Percentiles rank a stretch among this genome's conserved stretches.
Evolutionary conservation across 768 basidiomycete genomes (phyloP).

Genomic region (Mycena haematopus): DNA sequence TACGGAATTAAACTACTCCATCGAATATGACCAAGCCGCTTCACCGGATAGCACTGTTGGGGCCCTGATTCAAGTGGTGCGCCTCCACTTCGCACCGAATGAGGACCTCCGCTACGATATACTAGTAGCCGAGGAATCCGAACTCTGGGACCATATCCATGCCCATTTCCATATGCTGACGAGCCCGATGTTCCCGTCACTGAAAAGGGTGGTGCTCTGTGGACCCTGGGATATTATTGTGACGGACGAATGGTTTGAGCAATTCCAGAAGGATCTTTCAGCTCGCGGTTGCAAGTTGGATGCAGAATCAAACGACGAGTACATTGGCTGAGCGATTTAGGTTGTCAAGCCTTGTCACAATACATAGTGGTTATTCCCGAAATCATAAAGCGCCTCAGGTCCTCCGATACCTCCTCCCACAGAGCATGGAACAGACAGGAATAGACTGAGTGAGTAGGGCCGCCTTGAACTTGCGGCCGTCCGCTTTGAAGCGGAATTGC

Average conservation of each 20-base stretch:
- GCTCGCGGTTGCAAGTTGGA: not conserved
- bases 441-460: no score
- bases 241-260: not conserved
- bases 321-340: no score
- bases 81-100: constrained; percentile 3
- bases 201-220: constrained; percentile 3
- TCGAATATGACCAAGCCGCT: constrained; percentile 1
- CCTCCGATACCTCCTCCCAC: no score
- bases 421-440: no score
- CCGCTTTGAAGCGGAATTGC: no score
- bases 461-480: no score
- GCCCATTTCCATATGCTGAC: not conserved
- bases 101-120: not conserved
- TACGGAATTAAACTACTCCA: constrained; percentile 5
- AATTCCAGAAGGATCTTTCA: not conserved
- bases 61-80: not conserved
- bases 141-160: not conserved
- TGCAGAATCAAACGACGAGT: no score
- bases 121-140: not conserved
- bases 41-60: not conserved
- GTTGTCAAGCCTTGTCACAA: no score
- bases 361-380: no score
- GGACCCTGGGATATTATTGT: not conserved
- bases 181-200: not conserved
- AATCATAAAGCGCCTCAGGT: no score